Conservation (phyloP, 2,329 filamentous ascomycete genomes). For the Paecilomyces sp. region DNA sequence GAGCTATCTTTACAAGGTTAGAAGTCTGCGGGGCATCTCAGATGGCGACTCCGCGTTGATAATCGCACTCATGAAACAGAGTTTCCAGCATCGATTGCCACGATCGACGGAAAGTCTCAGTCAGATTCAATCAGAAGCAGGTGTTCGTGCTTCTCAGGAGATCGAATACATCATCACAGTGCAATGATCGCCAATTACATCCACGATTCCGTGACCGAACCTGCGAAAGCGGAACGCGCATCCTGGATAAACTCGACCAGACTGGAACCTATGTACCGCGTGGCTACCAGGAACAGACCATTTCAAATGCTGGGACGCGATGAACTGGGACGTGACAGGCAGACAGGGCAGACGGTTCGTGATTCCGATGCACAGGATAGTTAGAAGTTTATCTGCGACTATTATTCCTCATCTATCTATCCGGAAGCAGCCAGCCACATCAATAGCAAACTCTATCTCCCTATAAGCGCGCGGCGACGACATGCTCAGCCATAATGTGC, state of each 20-base stretch:
- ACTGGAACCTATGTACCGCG: background rate
- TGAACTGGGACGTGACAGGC: background rate
- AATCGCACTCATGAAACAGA: background rate
- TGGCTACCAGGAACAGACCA: background rate
- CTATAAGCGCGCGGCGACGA: background rate
- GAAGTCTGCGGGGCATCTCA: background rate
- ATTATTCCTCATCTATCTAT: background rate
- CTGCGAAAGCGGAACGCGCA: background rate
- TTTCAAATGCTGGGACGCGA: background rate
- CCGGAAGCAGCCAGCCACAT: background rate
- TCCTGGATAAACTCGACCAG: background rate
- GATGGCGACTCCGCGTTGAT: background rate
- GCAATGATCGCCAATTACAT: background rate
- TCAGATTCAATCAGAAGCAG: background rate
- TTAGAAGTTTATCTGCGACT: background rate
- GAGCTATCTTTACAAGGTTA: background rate
- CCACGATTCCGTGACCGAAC: background rate
- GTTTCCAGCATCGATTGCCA: background rate
- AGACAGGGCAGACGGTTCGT: background rate
- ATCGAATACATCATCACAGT: background rate
- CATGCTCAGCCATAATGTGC: background rate
- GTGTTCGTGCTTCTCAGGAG: background rate
- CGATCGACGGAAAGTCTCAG: background rate
- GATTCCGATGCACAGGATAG: background rate
- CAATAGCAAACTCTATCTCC: background rate